These are phyloP conservation scores for Paecilomyces fulvus DNA, from an alignment of 2,329 filamentous ascomycete genomes.

Conservation along the genomic window DNA sequence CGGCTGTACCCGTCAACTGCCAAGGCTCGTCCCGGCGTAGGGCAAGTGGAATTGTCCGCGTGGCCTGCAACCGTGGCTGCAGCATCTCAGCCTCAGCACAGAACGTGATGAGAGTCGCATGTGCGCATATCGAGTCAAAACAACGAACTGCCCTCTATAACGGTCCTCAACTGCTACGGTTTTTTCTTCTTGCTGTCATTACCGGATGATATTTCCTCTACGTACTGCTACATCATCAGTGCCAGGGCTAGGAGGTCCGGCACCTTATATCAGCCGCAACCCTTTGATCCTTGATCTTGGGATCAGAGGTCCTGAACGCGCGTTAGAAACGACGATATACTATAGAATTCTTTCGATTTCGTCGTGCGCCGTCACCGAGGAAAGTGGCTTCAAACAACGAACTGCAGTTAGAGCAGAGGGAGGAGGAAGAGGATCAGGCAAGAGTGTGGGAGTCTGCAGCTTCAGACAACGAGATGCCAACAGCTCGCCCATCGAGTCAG, in stretches of 20 bases:
- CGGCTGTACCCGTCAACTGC: neutral
- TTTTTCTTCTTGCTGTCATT: neutral
- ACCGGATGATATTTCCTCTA: neutral
- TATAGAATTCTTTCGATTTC: neutral
- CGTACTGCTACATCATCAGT: neutral
- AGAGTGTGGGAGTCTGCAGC: conserved; percentile 28
- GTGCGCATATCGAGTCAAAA: neutral
- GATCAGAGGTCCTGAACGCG: neutral
- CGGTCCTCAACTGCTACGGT: neutral
- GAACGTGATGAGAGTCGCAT: neutral
- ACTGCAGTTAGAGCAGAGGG: conserved; percentile 8
- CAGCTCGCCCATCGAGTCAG: conserved; percentile 39
- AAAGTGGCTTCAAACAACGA: conserved; percentile 26
- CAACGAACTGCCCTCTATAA: neutral
- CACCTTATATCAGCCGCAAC: neutral
- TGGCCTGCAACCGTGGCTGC: conserved; percentile 1
- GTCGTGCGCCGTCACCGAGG: neutral
- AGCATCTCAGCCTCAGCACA: neutral
- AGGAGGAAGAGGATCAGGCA: conserved; percentile 22
- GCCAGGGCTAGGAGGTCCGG: neutral
- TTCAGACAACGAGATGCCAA: conserved; percentile 38
- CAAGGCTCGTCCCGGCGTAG: neutral
- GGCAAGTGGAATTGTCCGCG: neutral
- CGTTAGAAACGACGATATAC: neutral
- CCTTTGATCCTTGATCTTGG: neutral